Evolutionary conservation across 345 rosid genomes (phyloP).

Genomic region (Camelina sativa): DNA sequence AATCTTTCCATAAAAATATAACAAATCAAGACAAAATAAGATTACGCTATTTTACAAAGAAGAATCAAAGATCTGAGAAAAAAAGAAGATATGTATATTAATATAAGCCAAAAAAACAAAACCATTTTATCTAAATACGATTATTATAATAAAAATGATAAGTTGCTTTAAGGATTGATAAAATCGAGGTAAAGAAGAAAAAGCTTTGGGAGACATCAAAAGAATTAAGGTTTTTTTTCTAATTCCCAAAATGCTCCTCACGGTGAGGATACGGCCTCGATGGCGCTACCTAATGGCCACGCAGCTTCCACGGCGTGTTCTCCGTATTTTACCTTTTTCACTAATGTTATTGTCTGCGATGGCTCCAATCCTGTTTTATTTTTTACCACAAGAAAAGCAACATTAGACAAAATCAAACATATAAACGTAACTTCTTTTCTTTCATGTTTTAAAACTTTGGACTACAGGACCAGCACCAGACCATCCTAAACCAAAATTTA

Average conservation of each 20-base stretch:
- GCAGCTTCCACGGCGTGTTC: conserved; percentile 85
- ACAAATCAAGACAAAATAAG: neutral
- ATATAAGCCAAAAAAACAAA: conserved; percentile 7
- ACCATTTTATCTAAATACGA: conserved; percentile 18
- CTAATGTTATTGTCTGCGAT: conserved; percentile 78
- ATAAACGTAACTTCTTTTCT: no score
- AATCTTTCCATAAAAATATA: conserved; percentile 11
- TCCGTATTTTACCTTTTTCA: conserved; percentile 75
- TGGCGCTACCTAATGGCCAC: conserved; percentile 99
- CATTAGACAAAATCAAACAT: neutral
- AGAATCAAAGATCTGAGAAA: conserved; percentile 11
- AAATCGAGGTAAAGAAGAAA: neutral
- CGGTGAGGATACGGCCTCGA: conserved; percentile 76
- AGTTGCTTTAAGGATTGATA: conserved; percentile 12
- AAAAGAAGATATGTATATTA: neutral
- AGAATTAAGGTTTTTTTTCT: conserved; percentile 23
- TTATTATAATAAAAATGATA: conserved; percentile 9
- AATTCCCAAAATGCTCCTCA: conserved; percentile 35
- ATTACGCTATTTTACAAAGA: conserved; percentile 25
- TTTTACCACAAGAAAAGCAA: neutral
- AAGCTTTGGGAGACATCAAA: conserved; percentile 26
- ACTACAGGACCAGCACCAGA: neutral
- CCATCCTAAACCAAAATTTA: neutral
- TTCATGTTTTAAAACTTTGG: neutral
- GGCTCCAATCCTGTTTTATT: conserved; percentile 64